These are phyloP conservation scores for Eimeria falciformis DNA, from an alignment of 169 alveolate species.

Conservation along the genomic window DNA sequence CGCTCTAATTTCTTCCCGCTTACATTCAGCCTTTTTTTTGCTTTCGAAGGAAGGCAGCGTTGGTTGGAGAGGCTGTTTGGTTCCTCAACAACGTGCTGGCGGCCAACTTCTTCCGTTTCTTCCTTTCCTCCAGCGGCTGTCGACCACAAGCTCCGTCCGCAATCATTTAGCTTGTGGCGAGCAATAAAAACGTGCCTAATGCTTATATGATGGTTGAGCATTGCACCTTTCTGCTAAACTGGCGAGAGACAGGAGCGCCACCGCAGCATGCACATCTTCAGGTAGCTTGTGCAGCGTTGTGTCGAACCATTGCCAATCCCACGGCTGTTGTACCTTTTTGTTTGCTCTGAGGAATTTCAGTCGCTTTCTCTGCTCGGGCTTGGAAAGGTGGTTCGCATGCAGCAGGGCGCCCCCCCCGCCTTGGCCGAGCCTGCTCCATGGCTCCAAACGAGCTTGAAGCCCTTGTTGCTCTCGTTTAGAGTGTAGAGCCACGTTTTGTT, in stretches of 20 bases:
- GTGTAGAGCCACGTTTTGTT: background rate
- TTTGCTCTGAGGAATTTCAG: constrained; percentile 37
- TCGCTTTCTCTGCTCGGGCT: constrained; percentile 5
- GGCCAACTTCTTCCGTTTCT: constrained; percentile 67
- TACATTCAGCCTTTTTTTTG: constrained; percentile 57
- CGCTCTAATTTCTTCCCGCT: constrained; percentile 48
- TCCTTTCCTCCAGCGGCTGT: constrained; percentile 41
- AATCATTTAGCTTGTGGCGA: constrained; percentile 35
- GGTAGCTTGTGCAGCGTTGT: constrained; percentile 60
- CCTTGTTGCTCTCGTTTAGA: constrained; percentile 10
- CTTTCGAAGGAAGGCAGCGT: constrained; percentile 37
- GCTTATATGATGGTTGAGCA: constrained; percentile 61
- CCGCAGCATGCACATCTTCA: constrained; percentile 72
- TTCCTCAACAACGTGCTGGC: constrained; percentile 67
- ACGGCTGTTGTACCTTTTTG: constrained; percentile 51
- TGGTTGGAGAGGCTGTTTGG: constrained; percentile 53
- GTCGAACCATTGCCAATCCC: constrained; percentile 62
- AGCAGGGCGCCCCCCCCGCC: constrained; percentile 7
- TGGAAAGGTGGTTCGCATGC: constrained; percentile 55
- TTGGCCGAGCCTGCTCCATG: constrained; percentile 33
- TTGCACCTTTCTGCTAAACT: constrained; percentile 65
- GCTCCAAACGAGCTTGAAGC: constrained; percentile 11
- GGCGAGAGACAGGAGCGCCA: constrained; percentile 68
- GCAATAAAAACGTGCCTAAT: constrained; percentile 34
- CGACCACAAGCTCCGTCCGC: constrained; percentile 56